phyloP scores from a whole-genome alignment of 306 rosid species.

The Glycine soja region DNA sequence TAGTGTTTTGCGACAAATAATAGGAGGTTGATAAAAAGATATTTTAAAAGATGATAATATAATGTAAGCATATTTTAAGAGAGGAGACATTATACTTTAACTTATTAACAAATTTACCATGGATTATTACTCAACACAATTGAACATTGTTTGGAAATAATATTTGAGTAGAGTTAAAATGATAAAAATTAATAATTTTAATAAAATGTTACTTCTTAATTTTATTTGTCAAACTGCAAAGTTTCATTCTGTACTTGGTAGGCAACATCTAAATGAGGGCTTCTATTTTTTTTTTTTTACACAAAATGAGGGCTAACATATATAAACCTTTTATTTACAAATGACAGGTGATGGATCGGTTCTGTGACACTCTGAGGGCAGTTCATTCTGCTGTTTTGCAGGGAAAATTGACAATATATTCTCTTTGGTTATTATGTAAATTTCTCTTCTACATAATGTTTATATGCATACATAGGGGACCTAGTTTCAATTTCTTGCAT shows the following conservation, averaged over 20 bases:
- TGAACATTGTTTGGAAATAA: background rate
- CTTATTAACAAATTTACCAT: background rate
- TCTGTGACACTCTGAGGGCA: background rate
- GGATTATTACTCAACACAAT: background rate
- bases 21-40: too few relatives aligned
- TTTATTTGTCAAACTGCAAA: background rate
- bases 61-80: background rate
- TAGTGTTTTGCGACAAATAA: background rate
- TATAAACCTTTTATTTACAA: background rate
- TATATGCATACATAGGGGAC: conserved; percentile 32
- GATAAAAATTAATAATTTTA: background rate
- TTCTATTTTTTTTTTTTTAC: too few relatives aligned
- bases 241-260: background rate
- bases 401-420: conserved; percentile 27
- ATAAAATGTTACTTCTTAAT: background rate
- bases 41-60: background rate
- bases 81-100: background rate
- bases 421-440: conserved; percentile 30
- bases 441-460: conserved; percentile 38
- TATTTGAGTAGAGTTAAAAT: background rate
- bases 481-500: conserved; percentile 29
- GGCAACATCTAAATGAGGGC: background rate
- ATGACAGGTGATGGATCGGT: conserved; percentile 32
- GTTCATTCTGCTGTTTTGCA: conserved; percentile 19
- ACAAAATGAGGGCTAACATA: too few relatives aligned